Evolutionary conservation across 139 green algal genomes (phyloP).

Genomic region (Picochlorum sp.): DNA sequence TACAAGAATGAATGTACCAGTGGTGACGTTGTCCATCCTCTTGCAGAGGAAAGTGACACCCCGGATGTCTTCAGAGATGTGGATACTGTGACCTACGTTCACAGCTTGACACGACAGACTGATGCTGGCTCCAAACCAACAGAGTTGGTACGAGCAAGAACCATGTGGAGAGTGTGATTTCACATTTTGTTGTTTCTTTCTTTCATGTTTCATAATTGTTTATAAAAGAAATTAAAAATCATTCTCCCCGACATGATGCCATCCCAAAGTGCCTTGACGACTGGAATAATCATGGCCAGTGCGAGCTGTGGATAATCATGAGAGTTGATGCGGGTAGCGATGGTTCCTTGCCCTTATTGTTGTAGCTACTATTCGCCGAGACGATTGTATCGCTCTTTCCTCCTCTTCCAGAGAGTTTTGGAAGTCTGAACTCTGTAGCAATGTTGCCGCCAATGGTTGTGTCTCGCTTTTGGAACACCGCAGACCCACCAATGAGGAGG

Average conservation of each 20-base stretch:
- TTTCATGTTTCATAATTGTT: too few relatives aligned
- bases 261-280: constrained; percentile 23
- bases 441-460: constrained; percentile 53
- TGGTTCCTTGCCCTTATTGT: constrained; percentile 31
- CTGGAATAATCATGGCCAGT: constrained; percentile 19
- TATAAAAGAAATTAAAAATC: too few relatives aligned
- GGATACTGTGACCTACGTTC: constrained; percentile 24
- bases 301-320: constrained; percentile 29
- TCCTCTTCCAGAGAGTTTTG: constrained; percentile 13
- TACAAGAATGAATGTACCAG: constrained; percentile 79
- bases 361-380: constrained; percentile 20
- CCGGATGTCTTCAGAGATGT: constrained; percentile 9
- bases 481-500: constrained; percentile 37
- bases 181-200: too few relatives aligned
- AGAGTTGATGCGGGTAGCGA: constrained; percentile 16
- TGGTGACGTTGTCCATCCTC: constrained; percentile 58
- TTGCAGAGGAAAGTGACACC: constrained; percentile 17
- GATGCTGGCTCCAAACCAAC: constrained; percentile 29
- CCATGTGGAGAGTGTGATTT: constrained; percentile 37
- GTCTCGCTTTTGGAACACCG: constrained; percentile 58
- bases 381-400: constrained; percentile 24
- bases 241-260: neutral
- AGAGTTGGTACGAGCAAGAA: constrained; percentile 68
- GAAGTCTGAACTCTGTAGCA: constrained; percentile 34
- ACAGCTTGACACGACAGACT: constrained; percentile 43